A percentile compares a stretch with the other conserved stretches of the same genome.
These are phyloP conservation scores for Metarhizium robertsii DNA, from an alignment of 2,329 filamentous ascomycete species.

Conservation along the genomic window DNA sequence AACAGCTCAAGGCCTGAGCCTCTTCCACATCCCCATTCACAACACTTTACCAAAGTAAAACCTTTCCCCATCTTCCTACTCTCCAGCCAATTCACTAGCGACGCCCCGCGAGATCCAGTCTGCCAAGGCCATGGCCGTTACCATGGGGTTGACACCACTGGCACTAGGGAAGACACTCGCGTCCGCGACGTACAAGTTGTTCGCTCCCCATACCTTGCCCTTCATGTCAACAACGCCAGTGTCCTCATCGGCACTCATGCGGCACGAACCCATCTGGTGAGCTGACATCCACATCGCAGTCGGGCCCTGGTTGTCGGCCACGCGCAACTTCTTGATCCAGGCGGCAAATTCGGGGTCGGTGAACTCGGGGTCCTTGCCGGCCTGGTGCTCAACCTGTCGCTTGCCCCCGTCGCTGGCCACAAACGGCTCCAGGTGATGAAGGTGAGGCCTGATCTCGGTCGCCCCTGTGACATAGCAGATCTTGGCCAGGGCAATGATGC, in stretches of 20 bases:
- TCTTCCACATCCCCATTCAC: not conserved
- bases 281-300: conserved; percentile 54
- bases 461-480: conserved; percentile 73
- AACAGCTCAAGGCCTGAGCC: too few species aligned
- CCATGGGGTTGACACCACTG: conserved; percentile 75
- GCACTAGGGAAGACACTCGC: conserved; percentile 68
- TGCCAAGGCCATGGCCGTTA: conserved; percentile 63
- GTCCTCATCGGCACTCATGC: conserved; percentile 51
- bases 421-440: conserved; percentile 58
- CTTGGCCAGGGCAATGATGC: conserved; percentile 61
- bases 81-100: not conserved
- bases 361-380: conserved; percentile 31
- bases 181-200: conserved; percentile 62
- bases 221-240: conserved; percentile 49
- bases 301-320: conserved; percentile 40
- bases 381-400: conserved; percentile 11
- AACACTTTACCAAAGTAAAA: too few species aligned
- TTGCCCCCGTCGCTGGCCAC: conserved; percentile 21
- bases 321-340: conserved; percentile 47
- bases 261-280: conserved; percentile 72
- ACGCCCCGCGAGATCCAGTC: conserved; percentile 55
- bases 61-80: not conserved
- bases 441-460: conserved; percentile 61
- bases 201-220: conserved; percentile 55
- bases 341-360: conserved; percentile 50